These are phyloP conservation scores for Pichiaceae sp. DNA, from an alignment of 1,139 yeast genomes.

Conservation along the genomic window DNA sequence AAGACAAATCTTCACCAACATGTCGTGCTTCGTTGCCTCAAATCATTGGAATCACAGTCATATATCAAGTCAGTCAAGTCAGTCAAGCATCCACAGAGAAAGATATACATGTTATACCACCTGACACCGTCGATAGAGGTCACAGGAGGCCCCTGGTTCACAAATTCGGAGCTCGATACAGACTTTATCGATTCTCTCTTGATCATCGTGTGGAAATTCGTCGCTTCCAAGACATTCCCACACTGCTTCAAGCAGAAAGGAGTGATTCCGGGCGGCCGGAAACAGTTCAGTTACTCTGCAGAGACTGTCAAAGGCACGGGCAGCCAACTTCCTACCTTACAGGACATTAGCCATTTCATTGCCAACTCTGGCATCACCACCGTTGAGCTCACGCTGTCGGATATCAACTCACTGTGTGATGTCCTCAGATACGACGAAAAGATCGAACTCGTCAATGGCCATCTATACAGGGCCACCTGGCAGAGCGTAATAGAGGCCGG, in stretches of 20 bases:
- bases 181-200: constrained; percentile 83
- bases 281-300: constrained; percentile 20
- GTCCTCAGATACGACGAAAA: constrained; percentile 84
- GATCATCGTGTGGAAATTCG: constrained; percentile 82
- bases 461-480: constrained; percentile 42
- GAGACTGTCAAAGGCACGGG: constrained; percentile 32
- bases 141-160: constrained; percentile 99
- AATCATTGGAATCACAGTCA: constrained; percentile 73
- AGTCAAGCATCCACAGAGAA: constrained; percentile 93
- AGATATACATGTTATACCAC: constrained; percentile 90
- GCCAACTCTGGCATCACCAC: constrained; percentile 68
- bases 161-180: constrained; percentile 89
- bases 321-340: constrained; percentile 49
- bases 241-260: constrained; percentile 39
- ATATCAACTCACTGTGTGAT: constrained; percentile 77
- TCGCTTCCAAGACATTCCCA: constrained; percentile 71
- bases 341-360: constrained; percentile 70
- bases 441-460: constrained; percentile 47
- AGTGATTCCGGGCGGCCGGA: constrained; percentile 13
- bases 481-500: constrained; percentile 56
- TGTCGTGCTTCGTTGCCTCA: constrained; percentile 79
- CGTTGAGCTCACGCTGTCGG: constrained; percentile 67
- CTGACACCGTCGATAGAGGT: constrained; percentile 91
- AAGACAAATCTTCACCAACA: constrained; percentile 90
- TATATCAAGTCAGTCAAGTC: constrained; percentile 85